A percentile compares a stretch with the other conserved stretches of the same genome.
These are phyloP conservation scores for Chlamydomonas incerta DNA, from an alignment of 139 green algal species.

Conservation along the genomic window DNA sequence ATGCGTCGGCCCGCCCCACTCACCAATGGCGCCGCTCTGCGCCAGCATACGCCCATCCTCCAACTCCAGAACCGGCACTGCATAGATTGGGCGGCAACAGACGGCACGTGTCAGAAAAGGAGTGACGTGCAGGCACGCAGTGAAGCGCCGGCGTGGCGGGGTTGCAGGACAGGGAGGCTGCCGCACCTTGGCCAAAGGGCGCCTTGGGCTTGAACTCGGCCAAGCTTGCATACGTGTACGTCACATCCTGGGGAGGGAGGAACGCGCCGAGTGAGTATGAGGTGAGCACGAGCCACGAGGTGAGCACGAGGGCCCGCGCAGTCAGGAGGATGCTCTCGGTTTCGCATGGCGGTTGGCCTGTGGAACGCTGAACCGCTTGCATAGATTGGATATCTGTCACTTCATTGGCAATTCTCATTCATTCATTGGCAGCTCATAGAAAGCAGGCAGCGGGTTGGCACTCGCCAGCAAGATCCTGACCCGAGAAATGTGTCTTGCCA, in stretches of 20 bases:
- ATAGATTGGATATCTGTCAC: too few relatives aligned
- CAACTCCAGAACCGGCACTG: slow-evolving; percentile 54
- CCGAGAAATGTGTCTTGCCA: too few relatives aligned
- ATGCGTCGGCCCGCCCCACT: neutral
- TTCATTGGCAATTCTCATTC: slow-evolving; percentile 6
- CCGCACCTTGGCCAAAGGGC: slow-evolving; percentile 50
- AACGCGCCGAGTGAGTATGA: neutral
- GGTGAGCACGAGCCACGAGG: too few relatives aligned
- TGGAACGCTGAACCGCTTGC: too few relatives aligned
- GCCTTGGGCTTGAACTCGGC: slow-evolving; percentile 38
- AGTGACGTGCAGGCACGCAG: too few relatives aligned
- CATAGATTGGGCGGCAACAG: neutral
- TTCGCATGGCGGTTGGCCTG: too few relatives aligned
- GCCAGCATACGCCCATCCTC: slow-evolving; percentile 54
- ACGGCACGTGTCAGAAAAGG: neutral
- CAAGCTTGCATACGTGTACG: neutral
- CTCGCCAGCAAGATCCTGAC: too few relatives aligned
- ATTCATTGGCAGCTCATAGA: too few relatives aligned
- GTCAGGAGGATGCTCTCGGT: too few relatives aligned
- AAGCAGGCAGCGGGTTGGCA: slow-evolving; percentile 1
- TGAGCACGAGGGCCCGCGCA: neutral
- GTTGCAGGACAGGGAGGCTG: too few relatives aligned
- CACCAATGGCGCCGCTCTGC: slow-evolving; percentile 56
- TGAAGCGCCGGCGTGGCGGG: too few relatives aligned
- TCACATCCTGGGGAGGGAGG: neutral